Percentiles rank a stretch among this genome's conserved stretches.
phyloP scores from a whole-genome alignment of 352 stramenopile genomes.

The Phytophthora chlamydospora region DNA sequence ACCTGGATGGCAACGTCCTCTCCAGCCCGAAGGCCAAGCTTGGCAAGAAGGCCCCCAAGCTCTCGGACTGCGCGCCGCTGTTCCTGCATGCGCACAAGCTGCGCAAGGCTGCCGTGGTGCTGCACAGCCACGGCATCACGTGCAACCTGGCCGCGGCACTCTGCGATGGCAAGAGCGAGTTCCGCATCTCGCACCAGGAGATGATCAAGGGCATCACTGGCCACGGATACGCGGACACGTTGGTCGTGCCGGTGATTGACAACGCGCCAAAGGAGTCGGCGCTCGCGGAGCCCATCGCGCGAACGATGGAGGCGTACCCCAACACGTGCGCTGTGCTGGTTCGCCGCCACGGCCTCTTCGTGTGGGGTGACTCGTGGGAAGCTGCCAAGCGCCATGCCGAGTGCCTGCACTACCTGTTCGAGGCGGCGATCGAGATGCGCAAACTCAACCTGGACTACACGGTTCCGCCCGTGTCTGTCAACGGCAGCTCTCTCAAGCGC shows the following conservation, averaged over 20 bases:
- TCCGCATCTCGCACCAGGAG: constrained; percentile 95
- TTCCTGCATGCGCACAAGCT: constrained; percentile 94
- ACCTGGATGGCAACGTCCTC: constrained; percentile 85
- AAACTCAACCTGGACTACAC: constrained; percentile 83
- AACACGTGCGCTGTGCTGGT: constrained; percentile 93
- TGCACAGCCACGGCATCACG: constrained; percentile 83
- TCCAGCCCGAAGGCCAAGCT: constrained; percentile 55
- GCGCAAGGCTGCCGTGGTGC: constrained; percentile 71
- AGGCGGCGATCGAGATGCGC: constrained; percentile 91
- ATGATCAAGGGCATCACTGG: constrained; percentile 97
- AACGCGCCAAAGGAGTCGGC: constrained; percentile 95
- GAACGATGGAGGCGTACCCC: constrained; percentile 89
- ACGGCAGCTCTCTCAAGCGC: constrained; percentile 53
- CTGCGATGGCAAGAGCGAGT: constrained; percentile 79
- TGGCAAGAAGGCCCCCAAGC: constrained; percentile 65
- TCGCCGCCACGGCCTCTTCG: constrained; percentile 95
- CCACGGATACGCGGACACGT: constrained; percentile 91
- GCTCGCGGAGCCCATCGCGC: constrained; percentile 89
- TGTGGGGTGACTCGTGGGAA: constrained; percentile 96
- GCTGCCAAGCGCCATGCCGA: constrained; percentile 96
- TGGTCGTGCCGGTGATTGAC: constrained; percentile 97
- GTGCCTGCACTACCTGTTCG: constrained; percentile 97
- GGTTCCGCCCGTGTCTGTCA: constrained; percentile 44
- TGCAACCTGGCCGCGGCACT: constrained; percentile 92
- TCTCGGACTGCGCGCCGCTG: constrained; percentile 94